Percentiles rank a stretch among this genome's conserved stretches.
Conservation (phyloP, 140 eudicot genomes). For the Ambrosia hybrid region DNA sequence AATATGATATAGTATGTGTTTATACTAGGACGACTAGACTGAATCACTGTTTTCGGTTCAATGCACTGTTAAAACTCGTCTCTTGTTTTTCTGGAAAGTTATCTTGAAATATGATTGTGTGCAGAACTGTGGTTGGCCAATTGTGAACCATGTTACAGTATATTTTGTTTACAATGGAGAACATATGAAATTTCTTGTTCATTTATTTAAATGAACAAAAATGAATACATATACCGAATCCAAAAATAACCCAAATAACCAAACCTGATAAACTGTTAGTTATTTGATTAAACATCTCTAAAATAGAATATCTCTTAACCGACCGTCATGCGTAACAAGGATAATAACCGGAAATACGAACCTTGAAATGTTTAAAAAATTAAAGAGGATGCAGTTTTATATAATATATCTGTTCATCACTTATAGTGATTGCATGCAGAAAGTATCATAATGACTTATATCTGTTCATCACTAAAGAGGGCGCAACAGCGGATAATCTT, state of each 20-base stretch:
- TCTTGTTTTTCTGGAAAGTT: too few species aligned
- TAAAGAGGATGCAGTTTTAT: background rate
- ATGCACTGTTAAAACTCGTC: too few species aligned
- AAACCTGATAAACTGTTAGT: background rate
- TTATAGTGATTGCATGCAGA: background rate
- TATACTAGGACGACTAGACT: too few species aligned
- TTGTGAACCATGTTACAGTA: too few species aligned
- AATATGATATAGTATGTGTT: too few species aligned
- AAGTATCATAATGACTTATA: background rate
- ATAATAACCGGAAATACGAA: background rate
- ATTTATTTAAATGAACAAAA: too few species aligned
- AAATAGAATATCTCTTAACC: background rate
- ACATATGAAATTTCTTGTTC: too few species aligned
- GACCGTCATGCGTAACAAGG: background rate
- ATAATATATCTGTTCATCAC: background rate
- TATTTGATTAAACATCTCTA: background rate
- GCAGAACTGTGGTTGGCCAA: too few species aligned
- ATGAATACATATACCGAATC: too few species aligned
- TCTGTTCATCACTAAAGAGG: background rate
- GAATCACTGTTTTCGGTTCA: too few species aligned
- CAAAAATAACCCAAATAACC: background rate
- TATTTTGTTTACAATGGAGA: too few species aligned
- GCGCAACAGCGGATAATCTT: slow-evolving; percentile 19
- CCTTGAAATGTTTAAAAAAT: background rate
- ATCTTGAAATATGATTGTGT: too few species aligned